Evolutionary conservation across 805 yeast genomes (phyloP).

Genomic region (Candida incommunis): DNA sequence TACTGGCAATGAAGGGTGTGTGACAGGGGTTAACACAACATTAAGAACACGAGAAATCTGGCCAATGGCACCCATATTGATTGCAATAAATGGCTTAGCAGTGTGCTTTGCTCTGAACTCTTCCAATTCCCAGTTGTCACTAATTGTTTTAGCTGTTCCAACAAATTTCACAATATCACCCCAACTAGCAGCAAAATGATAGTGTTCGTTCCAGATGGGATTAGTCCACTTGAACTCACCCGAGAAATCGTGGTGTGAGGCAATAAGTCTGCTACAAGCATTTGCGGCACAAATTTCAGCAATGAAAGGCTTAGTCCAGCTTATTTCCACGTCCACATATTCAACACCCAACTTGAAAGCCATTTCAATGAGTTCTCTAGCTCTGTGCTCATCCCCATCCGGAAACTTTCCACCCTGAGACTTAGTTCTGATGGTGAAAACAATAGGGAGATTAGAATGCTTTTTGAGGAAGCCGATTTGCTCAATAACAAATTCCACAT

Average conservation of each 20-base stretch:
- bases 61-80: constrained; percentile 68
- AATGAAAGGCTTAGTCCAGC: constrained; percentile 43
- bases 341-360: constrained; percentile 72
- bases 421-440: constrained; percentile 65
- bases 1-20: constrained; percentile 51
- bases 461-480: constrained; percentile 62
- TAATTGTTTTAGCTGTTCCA: constrained; percentile 50
- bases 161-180: constrained; percentile 74
- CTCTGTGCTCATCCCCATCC: constrained; percentile 34
- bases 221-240: constrained; percentile 52
- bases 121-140: constrained; percentile 62
- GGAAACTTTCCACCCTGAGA: constrained; percentile 77
- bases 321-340: constrained; percentile 66
- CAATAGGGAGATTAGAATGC: constrained; percentile 53
- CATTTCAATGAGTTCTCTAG: constrained; percentile 37
- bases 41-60: constrained; percentile 70
- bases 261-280: constrained; percentile 58
- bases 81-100: constrained; percentile 58
- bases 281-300: constrained; percentile 37
- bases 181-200: constrained; percentile 47
- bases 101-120: constrained; percentile 45
- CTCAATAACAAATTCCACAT: constrained; percentile 43
- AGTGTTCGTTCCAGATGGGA: constrained; percentile 62
- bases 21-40: constrained; percentile 66
- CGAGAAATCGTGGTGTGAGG: constrained; percentile 65